A percentile compares a stretch with the other conserved stretches of the same genome.
phyloP scores from a whole-genome alignment of 2,329 filamentous ascomycete genomes.

The Zymoseptoria crescenta region DNA sequence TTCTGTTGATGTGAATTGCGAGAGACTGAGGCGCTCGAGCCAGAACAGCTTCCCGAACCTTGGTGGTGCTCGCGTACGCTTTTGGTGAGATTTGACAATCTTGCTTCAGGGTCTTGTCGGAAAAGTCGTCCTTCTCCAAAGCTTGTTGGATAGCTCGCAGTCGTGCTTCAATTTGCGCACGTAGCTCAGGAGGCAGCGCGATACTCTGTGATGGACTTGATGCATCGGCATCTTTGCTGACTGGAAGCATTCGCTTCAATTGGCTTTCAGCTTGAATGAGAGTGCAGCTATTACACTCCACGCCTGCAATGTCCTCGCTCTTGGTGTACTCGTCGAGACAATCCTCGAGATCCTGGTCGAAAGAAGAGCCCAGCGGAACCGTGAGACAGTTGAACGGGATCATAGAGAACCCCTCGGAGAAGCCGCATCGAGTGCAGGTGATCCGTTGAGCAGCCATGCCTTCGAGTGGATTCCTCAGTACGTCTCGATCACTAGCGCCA shows the following conservation, averaged over 20 bases:
- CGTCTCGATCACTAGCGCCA: conserved; percentile 5
- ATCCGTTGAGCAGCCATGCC: conserved; percentile 83
- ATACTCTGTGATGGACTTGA: conserved; percentile 9
- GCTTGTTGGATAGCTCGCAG: conserved; percentile 61
- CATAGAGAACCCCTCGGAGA: conserved; percentile 79
- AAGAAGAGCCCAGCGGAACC: conserved; percentile 63
- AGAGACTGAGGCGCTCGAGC: conserved; percentile 73
- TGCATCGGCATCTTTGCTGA: background rate
- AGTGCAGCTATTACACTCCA: conserved; percentile 88
- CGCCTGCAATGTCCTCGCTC: conserved; percentile 77
- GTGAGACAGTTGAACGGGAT: conserved; percentile 93
- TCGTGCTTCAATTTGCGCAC: conserved; percentile 41
- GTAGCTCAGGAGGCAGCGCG: conserved; percentile 38
- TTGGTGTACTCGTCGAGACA: conserved; percentile 78
- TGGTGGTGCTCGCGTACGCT: conserved; percentile 67
- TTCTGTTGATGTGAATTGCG: conserved; percentile 83
- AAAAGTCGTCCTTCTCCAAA: conserved; percentile 71
- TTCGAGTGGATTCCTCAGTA: conserved; percentile 68
- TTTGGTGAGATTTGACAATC: conserved; percentile 46
- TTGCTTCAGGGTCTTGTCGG: conserved; percentile 45
- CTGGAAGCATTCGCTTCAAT: conserved; percentile 38
- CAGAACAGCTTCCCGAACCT: conserved; percentile 82
- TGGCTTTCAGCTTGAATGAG: conserved; percentile 54
- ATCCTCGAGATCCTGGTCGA: conserved; percentile 64
- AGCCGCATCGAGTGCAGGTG: conserved; percentile 75